phyloP scores from a whole-genome alignment of 1,284 basidiomycete species.

The Sporisorium iseilematis-ciliati region DNA sequence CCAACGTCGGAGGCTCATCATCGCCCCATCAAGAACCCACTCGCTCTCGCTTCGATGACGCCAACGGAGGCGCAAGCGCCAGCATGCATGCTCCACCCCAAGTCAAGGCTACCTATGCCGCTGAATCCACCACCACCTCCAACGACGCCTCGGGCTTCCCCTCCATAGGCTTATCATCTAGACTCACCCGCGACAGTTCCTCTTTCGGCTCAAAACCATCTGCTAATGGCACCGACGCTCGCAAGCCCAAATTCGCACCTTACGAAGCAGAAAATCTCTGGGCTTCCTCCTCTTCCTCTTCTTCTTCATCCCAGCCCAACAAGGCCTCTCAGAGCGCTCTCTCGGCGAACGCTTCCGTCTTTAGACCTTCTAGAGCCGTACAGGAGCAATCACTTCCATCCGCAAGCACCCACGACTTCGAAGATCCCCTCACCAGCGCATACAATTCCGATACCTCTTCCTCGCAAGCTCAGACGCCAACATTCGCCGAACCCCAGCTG shows the following conservation, averaged over 20 bases:
- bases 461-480: neutral
- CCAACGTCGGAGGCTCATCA: constrained; percentile 16
- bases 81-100: constrained; percentile 51
- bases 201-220: constrained; percentile 37
- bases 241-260: constrained; percentile 26
- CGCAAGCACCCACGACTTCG: constrained; percentile 17
- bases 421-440: constrained; percentile 34
- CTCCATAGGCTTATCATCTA: constrained; percentile 29
- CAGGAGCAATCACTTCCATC: constrained; percentile 7
- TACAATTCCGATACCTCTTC: constrained; percentile 17
- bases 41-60: constrained; percentile 13
- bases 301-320: constrained; percentile 18
- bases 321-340: constrained; percentile 14
- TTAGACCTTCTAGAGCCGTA: constrained; percentile 16
- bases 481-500: neutral
- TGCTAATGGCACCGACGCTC: constrained; percentile 9
- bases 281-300: constrained; percentile 21
- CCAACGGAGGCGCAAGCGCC: constrained; percentile 49
- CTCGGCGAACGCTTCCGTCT: constrained; percentile 36
- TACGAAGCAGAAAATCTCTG: constrained; percentile 43
- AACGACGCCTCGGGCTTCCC: constrained; percentile 39
- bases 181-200: constrained; percentile 28
- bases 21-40: neutral
- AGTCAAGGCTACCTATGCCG: constrained; percentile 5
- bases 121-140: neutral